Evolutionary conservation across 768 basidiomycete species (phyloP), one percentile per base, ranked within the genome.

Genomic region (Hygrocybe punicea): DNA sequence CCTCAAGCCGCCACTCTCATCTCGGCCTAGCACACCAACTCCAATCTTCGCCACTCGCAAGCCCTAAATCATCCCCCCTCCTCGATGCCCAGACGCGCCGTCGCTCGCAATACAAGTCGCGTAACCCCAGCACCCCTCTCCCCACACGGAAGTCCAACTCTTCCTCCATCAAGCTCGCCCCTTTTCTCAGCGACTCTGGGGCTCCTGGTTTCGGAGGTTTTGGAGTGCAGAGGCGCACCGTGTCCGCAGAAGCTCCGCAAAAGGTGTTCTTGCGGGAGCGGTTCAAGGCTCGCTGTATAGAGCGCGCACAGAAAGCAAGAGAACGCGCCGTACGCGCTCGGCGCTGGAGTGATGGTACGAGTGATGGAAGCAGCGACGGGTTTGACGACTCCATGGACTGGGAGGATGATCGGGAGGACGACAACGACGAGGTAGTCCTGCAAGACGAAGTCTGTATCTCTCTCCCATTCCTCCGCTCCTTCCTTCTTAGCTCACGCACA

Each of bases 361-460:
- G 64, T 54, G 76, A 77, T 17, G 64, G 69, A 8, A 83, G 79
- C 58, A 82, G 84, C 61, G 84, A 86, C 63, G 75, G 67, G 1
- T 73, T 70, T 56, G 81, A 78, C 33, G 67, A 69, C 13, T 37
- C 37, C n/a, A 70, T 69, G 64, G 75, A 74, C 24, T 70, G 70
- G 8, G 73, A 73, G 74, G 77, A 79, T 48, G 81, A 81, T 7
- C 76, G 78, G 47, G 84, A 81, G 6, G 82, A 81, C 34, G 85
- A 85, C n/a, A 83, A 81, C 34, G 85, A 85, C 17, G 83, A 83
- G 13, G 71, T 62, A 37, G 66, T 85, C 24, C 78, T 88, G 77
- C 77, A 84, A 57, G 85, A 87, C 57, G 85, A 87, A 75, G 86
- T 81, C 29, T 55, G 74, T 55, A 8, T 25, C 40, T n/a, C 29